Percentiles rank a stretch among this genome's conserved stretches.
Evolutionary conservation across 2,329 filamentous ascomycete species (phyloP).

Genomic region (Neofusicoccum ribis): DNA sequence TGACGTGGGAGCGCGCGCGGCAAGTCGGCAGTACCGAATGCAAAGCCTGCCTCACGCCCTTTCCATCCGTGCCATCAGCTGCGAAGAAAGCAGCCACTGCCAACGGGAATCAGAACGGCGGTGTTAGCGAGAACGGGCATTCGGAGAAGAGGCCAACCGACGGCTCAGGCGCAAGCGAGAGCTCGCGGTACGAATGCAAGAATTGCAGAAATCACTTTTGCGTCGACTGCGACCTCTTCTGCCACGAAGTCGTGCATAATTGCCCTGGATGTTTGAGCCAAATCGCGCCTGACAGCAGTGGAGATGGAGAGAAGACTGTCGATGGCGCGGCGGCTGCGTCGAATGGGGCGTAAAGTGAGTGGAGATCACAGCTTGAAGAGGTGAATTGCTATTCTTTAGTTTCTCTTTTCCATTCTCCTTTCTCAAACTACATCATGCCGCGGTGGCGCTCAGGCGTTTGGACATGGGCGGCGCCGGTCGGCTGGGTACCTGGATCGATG

Average conservation of each 20-base stretch:
- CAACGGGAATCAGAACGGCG: conserved; percentile 18
- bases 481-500: no score
- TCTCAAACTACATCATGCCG: no score
- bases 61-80: conserved; percentile 56
- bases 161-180: conserved; percentile 75
- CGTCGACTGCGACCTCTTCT: conserved; percentile 95
- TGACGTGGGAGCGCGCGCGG: conserved; percentile 74
- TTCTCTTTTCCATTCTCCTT: no score
- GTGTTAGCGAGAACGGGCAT: conserved; percentile 27
- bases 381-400: no score
- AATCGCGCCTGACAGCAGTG: background rate
- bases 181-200: conserved; percentile 82
- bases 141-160: conserved; percentile 30
- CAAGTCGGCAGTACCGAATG: conserved; percentile 57
- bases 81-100: background rate
- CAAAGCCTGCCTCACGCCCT: conserved; percentile 73
- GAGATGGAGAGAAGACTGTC: no score
- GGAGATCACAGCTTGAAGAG: no score
- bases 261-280: conserved; percentile 79
- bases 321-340: background rate
- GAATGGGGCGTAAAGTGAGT: background rate
- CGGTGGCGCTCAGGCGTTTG: no score
- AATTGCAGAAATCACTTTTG: conserved; percentile 92
- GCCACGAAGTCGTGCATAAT: conserved; percentile 92
- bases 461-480: no score